Percentiles rank a stretch among this genome's conserved stretches.
These are phyloP conservation scores for Graphilbum fragrans DNA, from an alignment of 2,329 filamentous ascomycete genomes.

Conservation along the genomic window DNA sequence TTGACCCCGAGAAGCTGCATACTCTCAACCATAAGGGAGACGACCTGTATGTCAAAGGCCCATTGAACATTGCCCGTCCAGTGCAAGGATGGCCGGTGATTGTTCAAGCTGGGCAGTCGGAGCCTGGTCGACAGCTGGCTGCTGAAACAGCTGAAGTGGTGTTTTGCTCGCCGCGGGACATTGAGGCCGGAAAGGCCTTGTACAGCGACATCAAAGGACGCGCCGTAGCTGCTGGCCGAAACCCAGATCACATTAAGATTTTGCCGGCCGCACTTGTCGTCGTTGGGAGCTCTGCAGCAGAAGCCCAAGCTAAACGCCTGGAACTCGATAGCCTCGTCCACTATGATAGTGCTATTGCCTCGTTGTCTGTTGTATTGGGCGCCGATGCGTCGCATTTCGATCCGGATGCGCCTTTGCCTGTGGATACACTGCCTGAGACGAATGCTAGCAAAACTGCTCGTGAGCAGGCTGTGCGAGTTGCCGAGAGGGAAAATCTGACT, in stretches of 20 bases:
- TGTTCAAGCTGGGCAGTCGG: constrained; percentile 12
- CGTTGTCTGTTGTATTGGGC: constrained; percentile 12
- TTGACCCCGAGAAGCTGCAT: constrained; percentile 3
- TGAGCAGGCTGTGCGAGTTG: constrained; percentile 24
- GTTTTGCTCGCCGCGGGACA: constrained; percentile 9
- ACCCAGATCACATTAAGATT: constrained; percentile 10
- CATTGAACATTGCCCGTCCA: constrained; percentile 2
- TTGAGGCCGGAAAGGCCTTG: constrained; percentile 3
- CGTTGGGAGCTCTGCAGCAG: constrained; percentile 8
- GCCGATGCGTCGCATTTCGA: constrained; percentile 12
- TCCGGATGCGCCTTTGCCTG: constrained; percentile 29
- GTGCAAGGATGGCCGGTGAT: constrained; percentile 10
- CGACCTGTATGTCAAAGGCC: constrained; percentile 18
- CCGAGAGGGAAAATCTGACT: constrained; percentile 15
- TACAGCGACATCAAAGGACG: constrained; percentile 8
- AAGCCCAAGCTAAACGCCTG: constrained; percentile 20
- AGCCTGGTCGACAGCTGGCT: constrained; percentile 10
- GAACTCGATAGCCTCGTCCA: constrained; percentile 38
- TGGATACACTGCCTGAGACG: constrained; percentile 33
- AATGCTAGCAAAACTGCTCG: constrained; percentile 39
- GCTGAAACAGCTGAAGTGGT: constrained; percentile 12
- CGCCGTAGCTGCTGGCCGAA: constrained; percentile 5
- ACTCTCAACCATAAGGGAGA: constrained; percentile 4
- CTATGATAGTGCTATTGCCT: constrained; percentile 11
- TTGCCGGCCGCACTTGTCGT: constrained; percentile 9